These are phyloP conservation scores for Aspergillus luchuensis DNA, from an alignment of 2,329 filamentous ascomycete species.

Conservation along the genomic window DNA sequence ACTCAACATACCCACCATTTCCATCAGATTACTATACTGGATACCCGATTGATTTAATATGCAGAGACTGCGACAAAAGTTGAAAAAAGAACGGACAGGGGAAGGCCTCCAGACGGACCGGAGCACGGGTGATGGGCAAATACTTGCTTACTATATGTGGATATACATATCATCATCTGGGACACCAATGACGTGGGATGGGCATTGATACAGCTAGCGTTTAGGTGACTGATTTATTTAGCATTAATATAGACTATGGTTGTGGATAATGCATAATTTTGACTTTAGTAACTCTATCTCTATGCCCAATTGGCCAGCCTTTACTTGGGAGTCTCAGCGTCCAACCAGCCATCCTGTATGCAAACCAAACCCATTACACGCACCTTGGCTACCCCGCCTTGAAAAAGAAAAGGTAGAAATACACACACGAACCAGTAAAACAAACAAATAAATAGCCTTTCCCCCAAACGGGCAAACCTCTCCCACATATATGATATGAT, in stretches of 20 bases:
- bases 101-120: not conserved
- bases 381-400: too few species aligned
- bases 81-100: not conserved
- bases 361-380: too few species aligned
- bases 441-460: too few species aligned
- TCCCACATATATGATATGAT: too few species aligned
- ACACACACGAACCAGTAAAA: too few species aligned
- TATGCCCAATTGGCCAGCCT: too few species aligned
- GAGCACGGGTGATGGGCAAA: not conserved
- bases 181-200: not conserved
- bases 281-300: not conserved
- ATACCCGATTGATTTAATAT: conserved; percentile 37
- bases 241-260: conserved; percentile 9
- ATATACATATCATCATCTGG: conserved; percentile 1
- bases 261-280: conserved; percentile 7
- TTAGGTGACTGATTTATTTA: conserved; percentile 1
- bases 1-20: not conserved
- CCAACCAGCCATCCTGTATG: too few species aligned
- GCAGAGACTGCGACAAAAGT: conserved; percentile 1
- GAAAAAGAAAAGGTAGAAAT: too few species aligned
- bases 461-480: too few species aligned
- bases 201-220: conserved; percentile 2
- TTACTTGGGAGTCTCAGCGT: too few species aligned
- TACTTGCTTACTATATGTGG: not conserved
- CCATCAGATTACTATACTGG: conserved; percentile 25